These are phyloP conservation scores for Wallacemonas sp. DNA, from an alignment of 208 protist genomes.

Conservation along the genomic window DNA sequence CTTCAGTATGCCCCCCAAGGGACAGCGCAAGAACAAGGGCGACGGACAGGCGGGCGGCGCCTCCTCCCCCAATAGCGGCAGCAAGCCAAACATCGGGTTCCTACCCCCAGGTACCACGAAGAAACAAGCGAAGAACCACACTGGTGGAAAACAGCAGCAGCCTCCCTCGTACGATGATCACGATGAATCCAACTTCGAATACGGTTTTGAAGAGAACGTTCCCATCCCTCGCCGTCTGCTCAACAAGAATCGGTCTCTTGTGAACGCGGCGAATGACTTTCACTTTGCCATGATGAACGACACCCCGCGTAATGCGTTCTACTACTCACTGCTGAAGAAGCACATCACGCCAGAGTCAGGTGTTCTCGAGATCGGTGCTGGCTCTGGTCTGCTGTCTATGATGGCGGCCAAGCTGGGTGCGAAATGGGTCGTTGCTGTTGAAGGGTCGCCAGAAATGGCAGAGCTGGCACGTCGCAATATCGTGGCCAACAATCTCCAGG, in stretches of 20 bases:
- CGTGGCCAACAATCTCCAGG: constrained; percentile 64
- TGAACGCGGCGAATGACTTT: constrained; percentile 94
- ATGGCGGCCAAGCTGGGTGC: constrained; percentile 90
- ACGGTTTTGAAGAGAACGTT: constrained; percentile 74
- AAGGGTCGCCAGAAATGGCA: constrained; percentile 86
- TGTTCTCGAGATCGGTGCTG: constrained; percentile 92
- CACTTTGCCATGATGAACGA: constrained; percentile 96
- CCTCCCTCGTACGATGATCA: not conserved
- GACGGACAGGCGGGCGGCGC: not conserved
- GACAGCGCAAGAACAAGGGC: constrained; percentile 3
- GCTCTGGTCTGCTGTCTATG: constrained; percentile 89
- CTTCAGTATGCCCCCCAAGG: constrained; percentile 20
- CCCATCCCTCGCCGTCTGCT: constrained; percentile 71
- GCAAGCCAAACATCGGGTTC: constrained; percentile 43
- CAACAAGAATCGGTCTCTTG: constrained; percentile 53
- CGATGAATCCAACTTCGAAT: constrained; percentile 53
- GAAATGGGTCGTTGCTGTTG: constrained; percentile 91
- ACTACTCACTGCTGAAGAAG: constrained; percentile 74
- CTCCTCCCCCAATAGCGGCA: not conserved
- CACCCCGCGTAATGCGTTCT: constrained; percentile 85
- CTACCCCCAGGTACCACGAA: constrained; percentile 40
- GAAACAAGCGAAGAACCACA: constrained; percentile 1
- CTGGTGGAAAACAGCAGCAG: constrained; percentile 10
- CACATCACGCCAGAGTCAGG: constrained; percentile 81
- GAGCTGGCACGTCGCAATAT: constrained; percentile 79